Percentiles rank a stretch among this genome's conserved stretches.
These are phyloP conservation scores for Ustilago trichophora DNA, from an alignment of 1,284 basidiomycete species.

Conservation along the genomic window DNA sequence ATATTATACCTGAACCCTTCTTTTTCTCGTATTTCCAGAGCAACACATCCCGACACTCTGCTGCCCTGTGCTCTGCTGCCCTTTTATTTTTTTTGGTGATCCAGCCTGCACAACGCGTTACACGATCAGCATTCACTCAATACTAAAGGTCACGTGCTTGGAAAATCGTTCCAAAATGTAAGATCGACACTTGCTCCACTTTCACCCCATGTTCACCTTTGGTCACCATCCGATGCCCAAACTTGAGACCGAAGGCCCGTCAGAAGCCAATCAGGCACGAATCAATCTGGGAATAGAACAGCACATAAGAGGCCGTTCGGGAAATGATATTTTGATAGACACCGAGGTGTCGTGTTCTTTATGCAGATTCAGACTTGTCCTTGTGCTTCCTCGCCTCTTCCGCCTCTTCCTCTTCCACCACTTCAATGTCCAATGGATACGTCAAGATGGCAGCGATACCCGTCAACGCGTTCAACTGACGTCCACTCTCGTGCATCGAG, in stretches of 20 bases:
- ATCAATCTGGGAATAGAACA: too few relatives aligned
- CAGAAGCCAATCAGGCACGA: too few relatives aligned
- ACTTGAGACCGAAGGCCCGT: too few relatives aligned
- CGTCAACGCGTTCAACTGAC: slow-evolving; percentile 86
- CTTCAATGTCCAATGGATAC: slow-evolving; percentile 92
- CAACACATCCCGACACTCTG: slow-evolving; percentile 10
- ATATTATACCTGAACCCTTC: not conserved
- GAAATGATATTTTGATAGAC: not conserved
- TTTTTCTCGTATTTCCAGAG: not conserved
- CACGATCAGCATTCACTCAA: slow-evolving; percentile 3
- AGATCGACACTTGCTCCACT: too few relatives aligned
- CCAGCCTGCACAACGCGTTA: slow-evolving; percentile 10
- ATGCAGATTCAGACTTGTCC: slow-evolving; percentile 2
- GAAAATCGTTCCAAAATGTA: not conserved
- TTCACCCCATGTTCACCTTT: too few relatives aligned
- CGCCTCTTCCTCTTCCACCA: slow-evolving; percentile 71
- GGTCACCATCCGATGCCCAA: too few relatives aligned
- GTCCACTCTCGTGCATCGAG: slow-evolving; percentile 96
- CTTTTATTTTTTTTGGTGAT: not conserved
- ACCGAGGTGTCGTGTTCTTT: not conserved
- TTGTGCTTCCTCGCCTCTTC: slow-evolving; percentile 37
- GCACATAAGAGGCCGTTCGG: too few relatives aligned
- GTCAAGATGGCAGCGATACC: slow-evolving; percentile 95
- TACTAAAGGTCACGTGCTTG: slow-evolving; percentile 10
- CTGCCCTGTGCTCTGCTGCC: slow-evolving; percentile 1